These are phyloP conservation scores for Aureobasidium zeae DNA, from an alignment of 2,329 filamentous ascomycete species.

Conservation along the genomic window DNA sequence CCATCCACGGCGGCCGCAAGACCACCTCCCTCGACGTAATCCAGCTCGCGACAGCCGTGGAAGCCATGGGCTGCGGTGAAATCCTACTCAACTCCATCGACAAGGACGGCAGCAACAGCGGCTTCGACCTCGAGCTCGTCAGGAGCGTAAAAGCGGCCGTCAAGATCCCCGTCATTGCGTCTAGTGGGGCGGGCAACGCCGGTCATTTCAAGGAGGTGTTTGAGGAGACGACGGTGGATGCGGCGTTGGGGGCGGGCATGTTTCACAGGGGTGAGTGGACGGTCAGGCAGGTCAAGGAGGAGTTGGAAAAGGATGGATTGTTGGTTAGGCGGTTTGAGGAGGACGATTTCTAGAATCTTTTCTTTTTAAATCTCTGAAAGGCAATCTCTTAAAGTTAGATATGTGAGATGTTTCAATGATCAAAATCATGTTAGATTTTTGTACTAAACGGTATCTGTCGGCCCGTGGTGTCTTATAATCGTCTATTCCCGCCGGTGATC, in stretches of 20 bases:
- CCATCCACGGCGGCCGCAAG: slow-evolving; percentile 89
- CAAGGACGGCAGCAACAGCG: slow-evolving; percentile 86
- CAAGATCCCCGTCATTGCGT: slow-evolving; percentile 89
- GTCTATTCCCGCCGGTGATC: too few species aligned
- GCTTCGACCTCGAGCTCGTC: slow-evolving; percentile 90
- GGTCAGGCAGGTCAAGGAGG: slow-evolving; percentile 85
- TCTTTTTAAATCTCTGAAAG: too few species aligned
- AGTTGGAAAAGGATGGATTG: slow-evolving; percentile 60
- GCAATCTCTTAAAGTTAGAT: too few species aligned
- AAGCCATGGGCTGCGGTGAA: slow-evolving; percentile 92
- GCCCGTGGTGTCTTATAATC: too few species aligned
- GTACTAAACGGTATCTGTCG: too few species aligned
- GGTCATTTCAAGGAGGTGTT: slow-evolving; percentile 89
- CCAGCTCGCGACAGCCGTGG: slow-evolving; percentile 77
- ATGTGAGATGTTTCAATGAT: too few species aligned
- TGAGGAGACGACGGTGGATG: slow-evolving; percentile 73
- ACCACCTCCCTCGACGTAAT: slow-evolving; percentile 89
- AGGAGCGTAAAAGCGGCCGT: slow-evolving; percentile 77
- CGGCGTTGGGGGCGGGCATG: slow-evolving; percentile 91
- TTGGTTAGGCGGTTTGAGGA: slow-evolving; percentile 72
- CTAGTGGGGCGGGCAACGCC: slow-evolving; percentile 81
- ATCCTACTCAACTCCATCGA: slow-evolving; percentile 97
- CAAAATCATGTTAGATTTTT: too few species aligned
- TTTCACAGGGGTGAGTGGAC: slow-evolving; percentile 95
- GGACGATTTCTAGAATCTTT: too few species aligned